A percentile compares a stretch with the other conserved stretches of the same genome.
These are phyloP conservation scores for bread wheat (Triticum aestivum) DNA, from an alignment of 176 grass and related monocot species.

Conservation along the genomic window DNA sequence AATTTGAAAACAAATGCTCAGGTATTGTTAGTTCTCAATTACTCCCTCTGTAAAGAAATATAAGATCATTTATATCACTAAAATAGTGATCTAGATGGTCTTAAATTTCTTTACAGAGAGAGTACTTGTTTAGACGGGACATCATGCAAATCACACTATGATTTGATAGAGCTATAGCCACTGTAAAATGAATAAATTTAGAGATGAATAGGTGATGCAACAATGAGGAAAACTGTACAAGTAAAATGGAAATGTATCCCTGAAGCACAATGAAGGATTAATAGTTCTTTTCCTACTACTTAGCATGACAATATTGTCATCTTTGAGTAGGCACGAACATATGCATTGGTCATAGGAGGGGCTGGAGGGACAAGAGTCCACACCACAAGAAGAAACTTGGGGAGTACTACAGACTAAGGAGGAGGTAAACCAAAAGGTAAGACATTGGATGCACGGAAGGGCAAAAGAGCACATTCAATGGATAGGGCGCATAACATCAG, in stretches of 20 bases:
- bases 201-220: not conserved
- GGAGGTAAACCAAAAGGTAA: not conserved
- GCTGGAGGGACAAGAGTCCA: not conserved
- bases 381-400: not conserved
- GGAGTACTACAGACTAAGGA: not conserved
- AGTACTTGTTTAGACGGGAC: too few relatives aligned
- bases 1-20: not conserved
- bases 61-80: too few relatives aligned
- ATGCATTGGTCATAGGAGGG: not conserved
- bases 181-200: not conserved
- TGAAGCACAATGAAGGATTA: not conserved
- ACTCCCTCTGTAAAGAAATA: too few relatives aligned
- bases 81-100: too few relatives aligned
- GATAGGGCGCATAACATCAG: too few relatives aligned
- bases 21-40: not conserved
- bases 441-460: not conserved
- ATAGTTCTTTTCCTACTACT: not conserved
- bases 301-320: not conserved
- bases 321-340: not conserved
- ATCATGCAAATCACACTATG: not conserved
- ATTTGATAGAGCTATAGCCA: not conserved
- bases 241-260: not conserved
- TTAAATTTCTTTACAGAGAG: too few relatives aligned
- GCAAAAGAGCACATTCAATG: not conserved
- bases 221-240: not conserved